These are phyloP conservation scores for Apiospora arundinis DNA, from an alignment of 2,329 filamentous ascomycete species.

Conservation along the genomic window DNA sequence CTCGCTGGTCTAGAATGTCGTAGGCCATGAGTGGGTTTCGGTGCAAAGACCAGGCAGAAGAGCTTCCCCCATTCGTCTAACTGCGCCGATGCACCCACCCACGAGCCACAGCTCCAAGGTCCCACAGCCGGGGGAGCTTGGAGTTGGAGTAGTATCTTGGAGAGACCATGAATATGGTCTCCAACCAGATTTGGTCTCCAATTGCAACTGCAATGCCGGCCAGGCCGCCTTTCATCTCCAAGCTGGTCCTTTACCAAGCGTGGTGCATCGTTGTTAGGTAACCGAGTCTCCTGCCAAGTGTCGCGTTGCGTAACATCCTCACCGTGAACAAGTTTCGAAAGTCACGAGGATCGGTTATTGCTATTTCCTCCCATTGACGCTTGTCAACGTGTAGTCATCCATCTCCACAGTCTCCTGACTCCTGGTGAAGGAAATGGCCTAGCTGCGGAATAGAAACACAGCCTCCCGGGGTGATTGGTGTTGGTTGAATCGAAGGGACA, in stretches of 20 bases:
- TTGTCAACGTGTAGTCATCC: conserved; percentile 13
- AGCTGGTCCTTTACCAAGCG: background rate
- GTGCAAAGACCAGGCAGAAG: background rate
- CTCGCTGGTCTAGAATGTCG: conserved; percentile 5
- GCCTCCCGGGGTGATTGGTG: background rate
- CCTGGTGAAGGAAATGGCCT: background rate
- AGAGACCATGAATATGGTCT: background rate
- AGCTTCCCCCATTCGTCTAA: background rate
- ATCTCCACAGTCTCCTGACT: conserved; percentile 1
- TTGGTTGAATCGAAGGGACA: background rate
- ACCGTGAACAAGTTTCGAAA: background rate
- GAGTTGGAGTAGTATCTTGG: conserved; percentile 9
- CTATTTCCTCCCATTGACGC: background rate
- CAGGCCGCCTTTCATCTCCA: background rate
- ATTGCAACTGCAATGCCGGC: background rate
- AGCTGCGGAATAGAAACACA: background rate
- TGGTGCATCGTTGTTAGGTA: conserved; percentile 8
- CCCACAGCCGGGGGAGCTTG: background rate
- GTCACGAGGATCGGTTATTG: background rate
- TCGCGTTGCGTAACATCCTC: conserved; percentile 4
- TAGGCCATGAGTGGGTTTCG: background rate
- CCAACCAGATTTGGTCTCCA: conserved; percentile 1
- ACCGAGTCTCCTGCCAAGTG: conserved; percentile 13
- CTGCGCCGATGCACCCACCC: background rate
- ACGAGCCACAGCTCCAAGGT: background rate